Percentiles rank a stretch among this genome's conserved stretches.
These are phyloP conservation scores for Pseudonitzschia multiseries DNA, from an alignment of 108 stramenopile genomes.

Conservation along the genomic window DNA sequence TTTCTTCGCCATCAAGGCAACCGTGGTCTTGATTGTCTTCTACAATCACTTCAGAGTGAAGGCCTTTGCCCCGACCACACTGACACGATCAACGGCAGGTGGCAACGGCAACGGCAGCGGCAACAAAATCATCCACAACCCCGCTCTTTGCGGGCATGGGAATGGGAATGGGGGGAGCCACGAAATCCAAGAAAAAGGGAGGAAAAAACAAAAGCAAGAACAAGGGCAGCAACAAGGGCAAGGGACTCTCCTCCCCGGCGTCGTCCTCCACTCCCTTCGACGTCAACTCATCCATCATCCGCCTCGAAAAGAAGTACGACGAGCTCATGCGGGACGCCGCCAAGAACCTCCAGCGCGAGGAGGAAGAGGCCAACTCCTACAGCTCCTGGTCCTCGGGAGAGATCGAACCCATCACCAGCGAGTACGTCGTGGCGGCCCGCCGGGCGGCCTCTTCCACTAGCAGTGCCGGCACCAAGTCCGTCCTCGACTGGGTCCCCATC, in stretches of 20 bases:
- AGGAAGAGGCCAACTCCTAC: constrained; percentile 21
- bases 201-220: constrained; percentile 32
- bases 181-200: constrained; percentile 30
- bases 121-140: neutral
- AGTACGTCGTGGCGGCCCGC: constrained; percentile 74
- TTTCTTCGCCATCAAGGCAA: constrained; percentile 11
- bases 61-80: constrained; percentile 2
- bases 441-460: no score
- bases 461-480: constrained; percentile 21
- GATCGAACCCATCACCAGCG: constrained; percentile 27
- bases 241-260: neutral
- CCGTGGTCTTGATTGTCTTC: constrained; percentile 9
- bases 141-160: constrained; percentile 37
- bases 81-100: neutral
- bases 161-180: constrained; percentile 61
- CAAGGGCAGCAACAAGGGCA: no score
- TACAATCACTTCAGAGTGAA: constrained; percentile 12
- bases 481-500: constrained; percentile 81
- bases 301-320: constrained; percentile 70
- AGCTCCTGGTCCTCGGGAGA: constrained; percentile 17
- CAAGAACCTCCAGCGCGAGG: constrained; percentile 41
- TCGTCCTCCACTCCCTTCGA: constrained; percentile 40
- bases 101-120: neutral
- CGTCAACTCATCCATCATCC: constrained; percentile 55
- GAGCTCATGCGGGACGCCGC: constrained; percentile 45